A percentile compares a stretch with the other conserved stretches of the same genome.
Conservation (phyloP, 2,329 filamentous ascomycete genomes). For the Nothomitra cinnamomea region DNA sequence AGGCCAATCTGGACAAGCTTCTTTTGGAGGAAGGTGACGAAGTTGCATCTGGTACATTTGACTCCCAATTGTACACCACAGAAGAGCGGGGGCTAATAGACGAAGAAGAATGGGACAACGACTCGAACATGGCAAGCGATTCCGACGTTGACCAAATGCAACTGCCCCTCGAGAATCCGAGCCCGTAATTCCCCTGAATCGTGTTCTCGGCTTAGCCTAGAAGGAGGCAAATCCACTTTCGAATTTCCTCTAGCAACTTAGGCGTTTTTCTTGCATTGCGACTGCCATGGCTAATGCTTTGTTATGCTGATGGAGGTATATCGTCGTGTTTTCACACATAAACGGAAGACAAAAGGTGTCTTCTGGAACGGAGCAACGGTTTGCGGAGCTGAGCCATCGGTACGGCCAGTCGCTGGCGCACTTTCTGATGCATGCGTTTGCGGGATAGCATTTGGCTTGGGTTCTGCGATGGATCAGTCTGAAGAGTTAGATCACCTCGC, state of each 20-base stretch:
- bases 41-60: constrained; percentile 21
- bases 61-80: constrained; percentile 3
- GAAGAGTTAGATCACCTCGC: not conserved
- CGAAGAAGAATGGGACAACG: constrained; percentile 8
- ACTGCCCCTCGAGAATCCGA: constrained; percentile 3
- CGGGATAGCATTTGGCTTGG: not conserved
- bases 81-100: constrained; percentile 4
- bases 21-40: constrained; percentile 22
- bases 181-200: constrained; percentile 5
- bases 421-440: constrained; percentile 1
- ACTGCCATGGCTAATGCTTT: not conserved
- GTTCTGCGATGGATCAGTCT: not conserved
- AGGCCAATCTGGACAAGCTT: constrained; percentile 13
- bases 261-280: constrained; percentile 1
- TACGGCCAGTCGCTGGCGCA: not conserved
- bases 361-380: not conserved
- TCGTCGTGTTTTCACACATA: not conserved
- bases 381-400: not conserved
- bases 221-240: not conserved
- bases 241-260: not conserved
- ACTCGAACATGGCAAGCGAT: constrained; percentile 7
- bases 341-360: not conserved
- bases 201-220: not conserved
- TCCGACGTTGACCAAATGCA: constrained; percentile 7
- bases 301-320: not conserved